These are phyloP conservation scores for Xanthoconium separans DNA, from an alignment of 1,284 basidiomycete species.

Conservation along the genomic window DNA sequence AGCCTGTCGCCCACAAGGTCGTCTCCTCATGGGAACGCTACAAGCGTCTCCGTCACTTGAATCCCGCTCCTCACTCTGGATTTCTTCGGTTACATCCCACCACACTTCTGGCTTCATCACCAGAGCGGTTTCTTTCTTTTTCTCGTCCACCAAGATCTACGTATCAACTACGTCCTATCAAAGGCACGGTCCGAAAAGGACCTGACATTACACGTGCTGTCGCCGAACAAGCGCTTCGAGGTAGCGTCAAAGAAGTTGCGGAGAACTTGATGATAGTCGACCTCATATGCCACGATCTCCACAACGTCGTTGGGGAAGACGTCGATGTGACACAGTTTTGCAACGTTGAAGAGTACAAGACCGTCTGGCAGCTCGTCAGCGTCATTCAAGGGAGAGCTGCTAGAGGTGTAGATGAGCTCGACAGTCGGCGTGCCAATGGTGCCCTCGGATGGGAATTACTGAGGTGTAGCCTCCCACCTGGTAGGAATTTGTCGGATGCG, in stretches of 20 bases:
- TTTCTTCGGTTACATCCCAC: constrained; percentile 73
- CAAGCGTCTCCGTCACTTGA: constrained; percentile 68
- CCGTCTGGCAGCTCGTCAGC: constrained; percentile 95
- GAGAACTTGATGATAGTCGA: constrained; percentile 99
- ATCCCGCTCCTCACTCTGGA: constrained; percentile 91
- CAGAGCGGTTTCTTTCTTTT: constrained; percentile 92
- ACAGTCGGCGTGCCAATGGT: constrained; percentile 34
- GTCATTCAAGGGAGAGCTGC: constrained; percentile 76
- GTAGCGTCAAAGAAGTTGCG: constrained; percentile 89
- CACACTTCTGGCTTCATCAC: constrained; percentile 78
- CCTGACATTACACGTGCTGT: constrained; percentile 59
- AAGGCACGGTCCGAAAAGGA: constrained; percentile 81
- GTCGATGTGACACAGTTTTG: constrained; percentile 89
- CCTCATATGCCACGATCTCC: constrained; percentile 90
- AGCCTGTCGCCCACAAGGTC: constrained; percentile 26
- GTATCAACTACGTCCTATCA: constrained; percentile 93
- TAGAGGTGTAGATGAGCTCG: constrained; percentile 29
- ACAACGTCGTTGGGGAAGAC: constrained; percentile 70
- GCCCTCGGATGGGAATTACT: constrained; percentile 79
- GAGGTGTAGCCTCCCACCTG: constrained; percentile 82
- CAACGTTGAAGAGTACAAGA: constrained; percentile 88
- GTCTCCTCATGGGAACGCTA: constrained; percentile 71
- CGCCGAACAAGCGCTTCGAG: constrained; percentile 65
- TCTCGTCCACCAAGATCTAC: constrained; percentile 58
- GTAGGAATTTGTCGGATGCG: constrained; percentile 39